Evolutionary conservation across 345 rosid genomes (phyloP), one percentile per base, ranked within the genome.

Genomic region (Citrus reticulata): DNA sequence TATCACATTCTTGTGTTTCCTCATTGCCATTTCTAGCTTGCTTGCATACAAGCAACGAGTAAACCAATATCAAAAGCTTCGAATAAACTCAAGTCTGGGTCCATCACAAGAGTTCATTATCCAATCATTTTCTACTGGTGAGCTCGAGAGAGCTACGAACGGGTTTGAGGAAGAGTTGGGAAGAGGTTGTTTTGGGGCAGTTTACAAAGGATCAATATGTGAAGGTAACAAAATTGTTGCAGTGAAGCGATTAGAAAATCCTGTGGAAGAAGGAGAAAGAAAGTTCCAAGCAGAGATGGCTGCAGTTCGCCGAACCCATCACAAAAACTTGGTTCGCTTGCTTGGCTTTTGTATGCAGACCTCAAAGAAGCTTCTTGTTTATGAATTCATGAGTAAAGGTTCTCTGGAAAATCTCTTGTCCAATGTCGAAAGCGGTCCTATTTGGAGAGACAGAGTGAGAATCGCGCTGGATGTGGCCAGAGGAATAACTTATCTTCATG

Each of bases 291-390:
- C 80, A 40, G 86, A 85, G 35, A 81, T 85, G 81, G 77, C 39
- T 2, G 55, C 72, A 46, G 81, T 83, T 6, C 60, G 82, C 10
- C 67, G 51, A 61, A 85, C 86, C 0, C 80, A 83, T 68, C 86
- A 85, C 75, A 85, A 30, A 68, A 83, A 81, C 77, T 22, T 85
- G 35, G 77, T 85, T 69, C 80, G 76, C 0, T 17, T 85, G 42
- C 76, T 82, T 3, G 87, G 87, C 32, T 82, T 82, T 17, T 82
- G 85, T 55, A 3, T 66, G 7, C 85, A 85, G 64, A 68, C 37
- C n/a, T 62, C 72, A 2, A 55, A 62, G 30, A 82, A 30, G 73
- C 62, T 82, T 63, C 81, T 82, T 17, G 84, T 82, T 10, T 82
- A 78, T 32, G 84, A 82, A 46, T 82, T 74, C 69, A 78, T 78